Base-by-base conservation (phyloP, 1,139 yeast genomes). In the Kluyveromyces sp. region DNA sequence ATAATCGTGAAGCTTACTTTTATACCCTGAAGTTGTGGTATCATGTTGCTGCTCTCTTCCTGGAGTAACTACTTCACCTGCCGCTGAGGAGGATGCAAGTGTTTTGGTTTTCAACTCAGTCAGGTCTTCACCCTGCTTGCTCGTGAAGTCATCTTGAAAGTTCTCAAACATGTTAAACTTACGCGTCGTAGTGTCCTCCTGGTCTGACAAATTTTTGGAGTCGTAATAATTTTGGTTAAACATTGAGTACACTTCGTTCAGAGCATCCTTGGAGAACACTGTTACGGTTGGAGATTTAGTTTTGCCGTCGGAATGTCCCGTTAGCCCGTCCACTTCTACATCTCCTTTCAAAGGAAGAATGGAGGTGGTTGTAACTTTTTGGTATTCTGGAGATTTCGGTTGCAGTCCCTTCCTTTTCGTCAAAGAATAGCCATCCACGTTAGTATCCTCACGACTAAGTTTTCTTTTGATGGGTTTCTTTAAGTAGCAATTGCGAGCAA, bases 281-380 rank as follows among this genome's bases (percentile, higher is more conserved):
- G 96, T 87, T 54, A 84, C 74, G 0, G 96, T 87, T 0, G 95
- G 95, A 0, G 87, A 80, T 11, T 67, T 65, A 3, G 76, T 71
- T 19, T 45, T 51, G 2, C 32, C 37, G 17, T 42, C 36, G 8
- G 43, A 42, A 20, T 46, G 41, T 16, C 39, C 39, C 3, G 46
- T 40, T 17, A 33, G 31, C 12, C 41, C 46, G 6, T 42, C 47
- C 2, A 41, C 36, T 19, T 40, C 32, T 7, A 47, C 52, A 39
- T 58, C 60, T 11, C 41, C 41, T 32, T 57, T 56, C 25, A 60
- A 46, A 12, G 64, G 65, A 18, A 60, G 39, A 7, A 53, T 53
- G 4, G 64, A 54, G 1, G 61, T 60, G 31, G 47, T 48, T 4
- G 60, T 52, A 2, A 46, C 31, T 20, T 34, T 37, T 38, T 41